These are phyloP conservation scores for Alternaria triticina DNA, from an alignment of 2,329 filamentous ascomycete species.

Conservation along the genomic window DNA sequence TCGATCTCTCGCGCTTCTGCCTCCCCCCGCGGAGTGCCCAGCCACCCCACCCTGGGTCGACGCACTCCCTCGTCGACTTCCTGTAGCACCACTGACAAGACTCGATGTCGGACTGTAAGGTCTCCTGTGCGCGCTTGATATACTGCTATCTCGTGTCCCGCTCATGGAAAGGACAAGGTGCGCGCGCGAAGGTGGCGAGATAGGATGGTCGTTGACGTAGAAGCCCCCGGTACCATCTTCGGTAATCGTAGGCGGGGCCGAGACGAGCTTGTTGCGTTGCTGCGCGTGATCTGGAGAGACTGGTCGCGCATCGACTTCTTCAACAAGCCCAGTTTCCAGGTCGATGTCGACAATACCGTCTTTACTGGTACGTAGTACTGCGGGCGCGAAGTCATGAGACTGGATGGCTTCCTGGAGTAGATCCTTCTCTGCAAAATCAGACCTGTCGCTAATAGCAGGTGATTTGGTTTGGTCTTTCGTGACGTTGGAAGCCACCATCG, in stretches of 20 bases:
- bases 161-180: slow-evolving; percentile 10
- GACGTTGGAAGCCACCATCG: slow-evolving; percentile 14
- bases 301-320: slow-evolving; percentile 1
- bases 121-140: slow-evolving; percentile 10
- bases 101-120: slow-evolving; percentile 13
- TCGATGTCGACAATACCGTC: slow-evolving; percentile 11
- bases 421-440: slow-evolving; percentile 16
- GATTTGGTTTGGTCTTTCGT: slow-evolving; percentile 8
- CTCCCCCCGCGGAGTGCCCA: slow-evolving; percentile 21
- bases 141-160: slow-evolving; percentile 18
- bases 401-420: slow-evolving; percentile 13
- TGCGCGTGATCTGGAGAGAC: slow-evolving; percentile 3
- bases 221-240: slow-evolving; percentile 24
- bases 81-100: not conserved
- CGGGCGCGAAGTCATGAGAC: slow-evolving; percentile 23
- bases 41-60: not conserved
- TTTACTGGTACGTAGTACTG: not conserved
- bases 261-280: not conserved
- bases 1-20: slow-evolving; percentile 34
- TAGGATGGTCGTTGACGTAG: slow-evolving; percentile 18
- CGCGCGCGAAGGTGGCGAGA: slow-evolving; percentile 19
- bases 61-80: slow-evolving; percentile 1
- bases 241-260: slow-evolving; percentile 4
- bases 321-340: slow-evolving; percentile 12
- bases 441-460: slow-evolving; percentile 11